Evolutionary conservation across 495 filamentous ascomycete species (phyloP).

Genomic region (Aspergillus incahuasiensis): DNA sequence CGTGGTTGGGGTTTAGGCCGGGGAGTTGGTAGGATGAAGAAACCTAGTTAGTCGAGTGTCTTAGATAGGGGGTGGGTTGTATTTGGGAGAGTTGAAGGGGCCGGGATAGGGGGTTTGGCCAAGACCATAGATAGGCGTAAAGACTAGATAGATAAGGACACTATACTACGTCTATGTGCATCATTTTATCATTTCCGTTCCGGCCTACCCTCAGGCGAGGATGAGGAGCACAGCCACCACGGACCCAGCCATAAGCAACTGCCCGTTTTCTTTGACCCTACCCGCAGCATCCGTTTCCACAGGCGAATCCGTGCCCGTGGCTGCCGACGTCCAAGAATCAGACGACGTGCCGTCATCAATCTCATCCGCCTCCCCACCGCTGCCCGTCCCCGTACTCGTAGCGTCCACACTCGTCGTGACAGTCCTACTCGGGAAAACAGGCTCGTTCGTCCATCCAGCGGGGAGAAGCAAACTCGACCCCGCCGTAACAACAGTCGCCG

Average conservation of each 20-base stretch:
- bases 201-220: neutral
- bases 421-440: slow-evolving; percentile 6
- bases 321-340: neutral
- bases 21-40: neutral
- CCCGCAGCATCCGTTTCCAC: neutral
- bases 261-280: neutral
- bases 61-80: too few relatives aligned
- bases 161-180: too few relatives aligned
- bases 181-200: too few relatives aligned
- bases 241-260: neutral
- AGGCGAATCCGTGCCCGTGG: neutral
- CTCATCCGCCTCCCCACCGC: neutral
- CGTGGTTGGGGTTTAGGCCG: slow-evolving; percentile 11
- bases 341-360: neutral
- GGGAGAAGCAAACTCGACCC: neutral
- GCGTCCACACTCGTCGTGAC: neutral
- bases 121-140: too few relatives aligned
- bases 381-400: neutral
- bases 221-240: neutral
- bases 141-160: too few relatives aligned
- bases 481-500: slow-evolving; percentile 12
- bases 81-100: too few relatives aligned
- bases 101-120: too few relatives aligned
- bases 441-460: neutral
- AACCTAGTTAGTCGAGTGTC: too few relatives aligned